These are phyloP conservation scores for Rhodomyrtus psidioides DNA, from an alignment of 441 rosid species.

Conservation along the genomic window DNA sequence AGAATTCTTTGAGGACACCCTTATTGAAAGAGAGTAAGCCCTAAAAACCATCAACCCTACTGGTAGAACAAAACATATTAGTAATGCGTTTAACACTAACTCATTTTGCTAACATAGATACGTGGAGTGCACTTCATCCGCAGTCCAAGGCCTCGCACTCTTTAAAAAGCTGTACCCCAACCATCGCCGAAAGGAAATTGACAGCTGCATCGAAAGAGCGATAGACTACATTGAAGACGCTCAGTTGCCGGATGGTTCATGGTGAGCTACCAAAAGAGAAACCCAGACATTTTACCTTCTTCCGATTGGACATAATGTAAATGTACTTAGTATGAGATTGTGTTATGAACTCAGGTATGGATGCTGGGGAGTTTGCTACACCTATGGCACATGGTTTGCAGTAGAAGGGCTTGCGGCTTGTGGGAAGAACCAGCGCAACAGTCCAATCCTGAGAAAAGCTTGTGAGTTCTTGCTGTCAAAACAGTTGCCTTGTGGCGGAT, in stretches of 20 bases:
- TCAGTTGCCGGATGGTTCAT: slow-evolving; percentile 33
- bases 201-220: slow-evolving; percentile 8
- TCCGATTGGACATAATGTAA: background rate
- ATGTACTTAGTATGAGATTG: background rate
- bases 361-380: slow-evolving; percentile 37
- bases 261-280: slow-evolving; percentile 5
- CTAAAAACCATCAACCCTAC: background rate
- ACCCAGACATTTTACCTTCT: background rate
- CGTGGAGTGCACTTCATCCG: slow-evolving; percentile 33
- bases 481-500: slow-evolving; percentile 33
- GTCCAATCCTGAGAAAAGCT: slow-evolving; percentile 21
- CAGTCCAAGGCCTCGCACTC: slow-evolving; percentile 26
- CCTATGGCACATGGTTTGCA: slow-evolving; percentile 36
- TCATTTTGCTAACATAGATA: slow-evolving; percentile 12
- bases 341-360: slow-evolving; percentile 23
- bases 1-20: slow-evolving; percentile 30
- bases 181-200: slow-evolving; percentile 20
- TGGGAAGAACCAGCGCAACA: slow-evolving; percentile 17
- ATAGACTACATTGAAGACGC: slow-evolving; percentile 15
- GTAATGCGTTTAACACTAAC: background rate
- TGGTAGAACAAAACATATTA: no score
- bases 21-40: slow-evolving; percentile 35
- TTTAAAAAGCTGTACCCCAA: slow-evolving; percentile 25
- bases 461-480: slow-evolving; percentile 29
- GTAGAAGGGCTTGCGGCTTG: slow-evolving; percentile 26